Evolutionary conservation across 768 basidiomycete species (phyloP), one percentile per base, ranked within the genome.

Genomic region (Butyriboletus loyo): DNA sequence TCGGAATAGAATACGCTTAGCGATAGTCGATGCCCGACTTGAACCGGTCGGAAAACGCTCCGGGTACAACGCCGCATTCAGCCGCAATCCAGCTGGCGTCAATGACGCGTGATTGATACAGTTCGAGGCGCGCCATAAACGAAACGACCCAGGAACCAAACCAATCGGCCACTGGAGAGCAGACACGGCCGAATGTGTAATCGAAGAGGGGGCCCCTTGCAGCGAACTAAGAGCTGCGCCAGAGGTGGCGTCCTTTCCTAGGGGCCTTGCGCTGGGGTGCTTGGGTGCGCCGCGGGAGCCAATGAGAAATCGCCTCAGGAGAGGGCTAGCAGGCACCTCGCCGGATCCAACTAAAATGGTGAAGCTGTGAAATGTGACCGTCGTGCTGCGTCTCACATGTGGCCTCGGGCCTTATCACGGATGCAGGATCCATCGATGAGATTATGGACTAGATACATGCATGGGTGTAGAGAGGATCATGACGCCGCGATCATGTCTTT

Each of bases 401-500:
- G 32, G 24, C n/a, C 1, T 14, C 47, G 9, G 5, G 5, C 17
- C 54, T 30, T 56, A 56, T 57, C 54, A 30, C 10, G 43, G 27
- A 50, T 8, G 21, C 11, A 35, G 41, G 38, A 37, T 52, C 52
- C 49, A 65, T 65, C 64, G 64, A 66, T 66, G 54, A 39, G 51
- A 57, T 53, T 25, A 27, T 34, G 19, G 30, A 30, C 49, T 49
- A 35, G 24, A 50, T 46, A 52, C 19, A 49, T 32, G 52, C 51
- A 37, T 5, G 41, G 21, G 5, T 21, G 17, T 3, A 22, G 44
- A 48, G 54, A 50, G 44, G 46, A 64, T 53, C 43, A 32, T 52
- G 57, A 49, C 44, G 35, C 51, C n/a, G n/a, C n/a, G n/a, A n/a
- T n/a, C 54, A 47, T 44, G 46, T 31, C 24, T 5, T 36, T 24